Evolutionary conservation across 2,329 filamentous ascomycete species (phyloP), one percentile per base, ranked within the genome.

Genomic region (Metarhizium guizhouense): DNA sequence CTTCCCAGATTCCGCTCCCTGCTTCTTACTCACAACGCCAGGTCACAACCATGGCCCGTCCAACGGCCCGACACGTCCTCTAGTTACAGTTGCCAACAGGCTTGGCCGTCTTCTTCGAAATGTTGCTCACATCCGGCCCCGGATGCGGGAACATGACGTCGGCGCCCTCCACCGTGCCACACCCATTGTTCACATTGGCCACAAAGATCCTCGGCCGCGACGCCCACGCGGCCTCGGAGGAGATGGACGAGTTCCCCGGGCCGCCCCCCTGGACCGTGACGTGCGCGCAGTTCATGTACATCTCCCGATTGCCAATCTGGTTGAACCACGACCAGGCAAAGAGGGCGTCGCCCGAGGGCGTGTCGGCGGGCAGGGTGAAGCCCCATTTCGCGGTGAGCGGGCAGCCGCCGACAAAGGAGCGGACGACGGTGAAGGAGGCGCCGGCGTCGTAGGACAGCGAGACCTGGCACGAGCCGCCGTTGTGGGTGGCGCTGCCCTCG

Each of bases 201-300:
- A 86, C 77, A 66, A 90, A 91, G 69, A 91, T 80, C 50, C 77
- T 70, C 1, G 88, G 88, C 1, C 87, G 82, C 47, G 69, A 67
- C 56, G 74, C 72, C 67, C 88, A 83, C 10, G 59, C 36, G 30
- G 60, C 58, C 25, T 25, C 25, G 25, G 25, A 25, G 1, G 25
- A 25, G 3, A 1, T 1, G 6, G 6, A 10, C 32, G 32, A 11
- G 7, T 11, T 34, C 7, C 32, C 60, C 56, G 61, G 65, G 65
- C 25, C 36, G 29, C 34, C 45, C 32, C 70, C 70, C 54, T 68
- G 70, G 66, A 91, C 84, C 59, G 80, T 82, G 62, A 92, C 80
- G 53, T 81, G 76, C 7, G 88, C 88, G 66, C 89, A 94, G 72
- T 90, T 90, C 86, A 90, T 90, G 79, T 94, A 94, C 81, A 88